phyloP scores from a whole-genome alignment of 257 asterid species.

The Solanum piurae region DNA sequence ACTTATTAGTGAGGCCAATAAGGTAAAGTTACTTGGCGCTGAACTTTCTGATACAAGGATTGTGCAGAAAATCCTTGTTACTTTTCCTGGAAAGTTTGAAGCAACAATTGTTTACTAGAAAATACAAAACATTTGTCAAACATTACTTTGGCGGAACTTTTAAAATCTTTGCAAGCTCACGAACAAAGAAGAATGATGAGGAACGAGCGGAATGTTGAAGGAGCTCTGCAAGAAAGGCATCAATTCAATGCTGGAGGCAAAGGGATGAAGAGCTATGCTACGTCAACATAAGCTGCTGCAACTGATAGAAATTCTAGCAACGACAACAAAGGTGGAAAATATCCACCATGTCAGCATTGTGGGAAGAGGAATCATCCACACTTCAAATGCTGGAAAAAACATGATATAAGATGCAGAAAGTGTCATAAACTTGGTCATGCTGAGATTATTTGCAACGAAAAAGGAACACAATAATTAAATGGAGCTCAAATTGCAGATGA shows the following conservation, averaged over 20 bases:
- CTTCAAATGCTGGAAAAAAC: neutral
- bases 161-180: neutral
- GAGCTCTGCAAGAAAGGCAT: neutral
- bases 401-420: neutral
- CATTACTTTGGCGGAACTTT: neutral
- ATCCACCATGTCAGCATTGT: neutral
- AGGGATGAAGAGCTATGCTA: neutral
- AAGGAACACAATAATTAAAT: neutral
- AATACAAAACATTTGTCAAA: neutral
- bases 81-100: neutral
- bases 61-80: neutral
- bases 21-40: neutral
- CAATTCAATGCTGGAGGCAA: neutral
- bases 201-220: neutral
- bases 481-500: too few species aligned
- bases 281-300: neutral
- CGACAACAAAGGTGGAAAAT: neutral
- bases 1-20: neutral
- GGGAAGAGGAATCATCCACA: neutral
- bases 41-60: too few species aligned
- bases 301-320: neutral
- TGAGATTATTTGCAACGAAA: neutral
- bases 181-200: neutral
- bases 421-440: neutral
- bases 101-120: too few species aligned